Conservation (phyloP, 345 rosid genomes). For the Erucastrum elatum region DNA sequence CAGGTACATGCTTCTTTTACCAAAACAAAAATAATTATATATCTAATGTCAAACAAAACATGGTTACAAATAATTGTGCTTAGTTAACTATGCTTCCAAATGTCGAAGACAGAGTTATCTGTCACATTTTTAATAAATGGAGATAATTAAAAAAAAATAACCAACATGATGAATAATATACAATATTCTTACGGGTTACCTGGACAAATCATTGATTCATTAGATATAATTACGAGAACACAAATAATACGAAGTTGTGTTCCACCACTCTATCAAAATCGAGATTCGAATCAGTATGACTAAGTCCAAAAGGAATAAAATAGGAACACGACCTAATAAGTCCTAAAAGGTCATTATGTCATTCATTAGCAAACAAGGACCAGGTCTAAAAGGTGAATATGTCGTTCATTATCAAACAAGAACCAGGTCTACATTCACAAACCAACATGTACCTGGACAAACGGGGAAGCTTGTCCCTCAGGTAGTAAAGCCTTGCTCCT, state of each 20-base stretch:
- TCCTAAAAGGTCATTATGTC: not conserved
- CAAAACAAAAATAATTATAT: too few species aligned
- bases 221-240: not conserved
- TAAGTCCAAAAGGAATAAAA: not conserved
- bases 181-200: not conserved
- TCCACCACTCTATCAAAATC: not conserved
- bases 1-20: not conserved
- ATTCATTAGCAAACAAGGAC: slow-evolving; percentile 9
- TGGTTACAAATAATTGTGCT: not conserved
- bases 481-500: slow-evolving; percentile 88
- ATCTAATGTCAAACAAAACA: not conserved
- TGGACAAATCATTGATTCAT: not conserved
- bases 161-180: not conserved
- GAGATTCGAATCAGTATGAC: slow-evolving; percentile 1
- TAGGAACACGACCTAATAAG: not conserved
- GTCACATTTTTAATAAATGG: not conserved
- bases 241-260: not conserved
- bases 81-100: not conserved
- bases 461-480: slow-evolving; percentile 92
- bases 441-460: slow-evolving; percentile 43
- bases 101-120: not conserved
- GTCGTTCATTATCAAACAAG: too few species aligned
- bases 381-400: not conserved
- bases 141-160: too few species aligned
- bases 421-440: too few species aligned